Evolutionary conservation across 106 monocot species (phyloP), one percentile per base, ranked within the genome.

Genomic region (Iris macrosiphon): DNA sequence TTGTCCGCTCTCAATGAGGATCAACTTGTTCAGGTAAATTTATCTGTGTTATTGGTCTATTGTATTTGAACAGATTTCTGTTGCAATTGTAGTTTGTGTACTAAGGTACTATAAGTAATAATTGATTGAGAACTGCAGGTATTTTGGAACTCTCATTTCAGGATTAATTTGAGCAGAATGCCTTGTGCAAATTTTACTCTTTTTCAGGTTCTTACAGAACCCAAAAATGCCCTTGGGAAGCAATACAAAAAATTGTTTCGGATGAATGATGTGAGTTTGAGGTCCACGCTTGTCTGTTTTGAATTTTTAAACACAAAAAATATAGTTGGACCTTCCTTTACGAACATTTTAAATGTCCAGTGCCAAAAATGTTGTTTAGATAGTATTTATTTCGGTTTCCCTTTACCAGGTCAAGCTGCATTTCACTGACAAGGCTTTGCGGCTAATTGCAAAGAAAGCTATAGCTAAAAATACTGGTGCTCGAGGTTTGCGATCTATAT

Each of bases 211-310:
- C 80, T 89, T 22, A 84, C 67, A 27, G 77, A 84, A 56, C 80
- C 89, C 40, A 89, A 77, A 70, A 89, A 89, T 70, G 83, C 89
- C 21, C 79, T 89, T 23, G 80, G 76, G 20, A 80, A 74, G 57
- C 89, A 89, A 58, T 89, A 89, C 61, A 80, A 60, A 65, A 89
- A 89, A 53, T 72, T 89, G 52, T 89, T 89, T 47, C 69, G 71
- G 52, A 89, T 89, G 83, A 89, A 89, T 74, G 74, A 84, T 57
- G 89, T 89, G 38, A 77, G 83, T 66, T 47, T 55, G 14, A 38
- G 7, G 3, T 48, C 31, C 33, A 31, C 3, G 22, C 18, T 21
- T 15, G 9, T 66, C 49, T 52, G 6, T 27, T 59, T 46, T 28
- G 37, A 60, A 37, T 27, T 10, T 17, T 21, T 13, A n/a, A n/a